These are phyloP conservation scores for Tulasnella sp. DNA, from an alignment of 768 basidiomycete species.

Conservation along the genomic window DNA sequence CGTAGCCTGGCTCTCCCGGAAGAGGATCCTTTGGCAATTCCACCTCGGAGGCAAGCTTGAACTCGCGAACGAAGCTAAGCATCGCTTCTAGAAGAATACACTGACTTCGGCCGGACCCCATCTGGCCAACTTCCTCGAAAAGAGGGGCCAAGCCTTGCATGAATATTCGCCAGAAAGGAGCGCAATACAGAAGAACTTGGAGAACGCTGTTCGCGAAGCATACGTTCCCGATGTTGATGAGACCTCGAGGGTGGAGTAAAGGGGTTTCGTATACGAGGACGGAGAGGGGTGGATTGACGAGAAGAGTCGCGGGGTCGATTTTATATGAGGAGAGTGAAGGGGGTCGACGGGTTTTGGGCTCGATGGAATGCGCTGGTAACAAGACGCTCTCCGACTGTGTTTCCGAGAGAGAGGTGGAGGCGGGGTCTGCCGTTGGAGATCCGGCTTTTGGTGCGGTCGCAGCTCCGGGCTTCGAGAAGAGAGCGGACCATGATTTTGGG, in stretches of 20 bases:
- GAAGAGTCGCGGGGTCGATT: conserved; percentile 3
- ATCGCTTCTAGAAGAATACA: conserved; percentile 5
- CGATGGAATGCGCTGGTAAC: neutral
- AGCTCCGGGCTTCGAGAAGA: conserved; percentile 28
- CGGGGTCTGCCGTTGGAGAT: conserved; percentile 32
- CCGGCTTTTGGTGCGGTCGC: conserved; percentile 41
- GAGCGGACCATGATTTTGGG: conserved; percentile 22
- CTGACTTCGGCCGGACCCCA: conserved; percentile 4
- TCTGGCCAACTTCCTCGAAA: conserved; percentile 10
- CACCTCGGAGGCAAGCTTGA: conserved; percentile 24
- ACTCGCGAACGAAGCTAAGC: conserved; percentile 70
- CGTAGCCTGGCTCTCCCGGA: conserved; percentile 24
- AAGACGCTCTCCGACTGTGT: neutral
- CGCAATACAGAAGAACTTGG: conserved; percentile 80
- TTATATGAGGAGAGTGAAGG: neutral
- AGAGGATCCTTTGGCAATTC: conserved; percentile 12
- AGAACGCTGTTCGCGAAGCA: conserved; percentile 95
- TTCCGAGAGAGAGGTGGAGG: neutral
- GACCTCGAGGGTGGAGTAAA: conserved; percentile 56
- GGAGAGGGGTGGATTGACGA: neutral
- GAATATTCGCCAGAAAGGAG: conserved; percentile 76
- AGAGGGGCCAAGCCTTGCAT: conserved; percentile 16
- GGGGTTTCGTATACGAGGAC: conserved; percentile 15
- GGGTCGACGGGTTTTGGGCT: neutral
- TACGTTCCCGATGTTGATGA: conserved; percentile 93